A percentile compares a stretch with the other conserved stretches of the same genome.
Evolutionary conservation across 1,139 yeast species (phyloP).

Genomic region (Blastobotrys apis): DNA sequence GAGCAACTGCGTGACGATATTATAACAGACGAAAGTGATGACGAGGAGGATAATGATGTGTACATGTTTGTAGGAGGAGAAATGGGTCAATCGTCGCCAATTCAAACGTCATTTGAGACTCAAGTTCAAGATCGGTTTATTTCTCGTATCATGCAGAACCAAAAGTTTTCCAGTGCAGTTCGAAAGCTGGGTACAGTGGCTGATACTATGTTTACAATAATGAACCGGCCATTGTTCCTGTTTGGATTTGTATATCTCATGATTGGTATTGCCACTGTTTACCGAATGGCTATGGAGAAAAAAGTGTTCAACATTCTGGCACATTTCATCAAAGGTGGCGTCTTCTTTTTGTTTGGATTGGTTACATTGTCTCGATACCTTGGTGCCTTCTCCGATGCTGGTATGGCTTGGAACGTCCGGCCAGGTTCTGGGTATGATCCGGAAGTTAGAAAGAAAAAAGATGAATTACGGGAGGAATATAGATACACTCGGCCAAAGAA

Average conservation of each 20-base stretch:
- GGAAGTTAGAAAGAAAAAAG: not conserved
- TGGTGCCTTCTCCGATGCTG: slow-evolving; percentile 69
- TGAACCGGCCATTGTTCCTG: slow-evolving; percentile 65
- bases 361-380: slow-evolving; percentile 77
- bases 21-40: slow-evolving; percentile 8
- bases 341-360: slow-evolving; percentile 71
- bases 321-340: slow-evolving; percentile 94
- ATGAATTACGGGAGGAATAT: not conserved
- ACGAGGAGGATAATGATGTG: slow-evolving; percentile 19
- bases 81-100: not conserved
- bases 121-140: slow-evolving; percentile 23
- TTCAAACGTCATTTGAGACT: slow-evolving; percentile 10
- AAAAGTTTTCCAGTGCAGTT: slow-evolving; percentile 34
- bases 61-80: slow-evolving; percentile 5
- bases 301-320: slow-evolving; percentile 80
- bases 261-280: slow-evolving; percentile 74
- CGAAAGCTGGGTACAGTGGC: slow-evolving; percentile 39
- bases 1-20: slow-evolving; percentile 5
- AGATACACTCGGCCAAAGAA: not conserved
- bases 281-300: slow-evolving; percentile 60
- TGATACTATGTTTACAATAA: slow-evolving; percentile 43
- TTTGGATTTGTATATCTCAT: slow-evolving; percentile 58
- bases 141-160: slow-evolving; percentile 27
- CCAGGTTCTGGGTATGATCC: slow-evolving; percentile 24
- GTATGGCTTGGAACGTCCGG: slow-evolving; percentile 88